Conservation (phyloP, 2,329 filamentous ascomycete genomes). For the Fusarium aywerte region DNA sequence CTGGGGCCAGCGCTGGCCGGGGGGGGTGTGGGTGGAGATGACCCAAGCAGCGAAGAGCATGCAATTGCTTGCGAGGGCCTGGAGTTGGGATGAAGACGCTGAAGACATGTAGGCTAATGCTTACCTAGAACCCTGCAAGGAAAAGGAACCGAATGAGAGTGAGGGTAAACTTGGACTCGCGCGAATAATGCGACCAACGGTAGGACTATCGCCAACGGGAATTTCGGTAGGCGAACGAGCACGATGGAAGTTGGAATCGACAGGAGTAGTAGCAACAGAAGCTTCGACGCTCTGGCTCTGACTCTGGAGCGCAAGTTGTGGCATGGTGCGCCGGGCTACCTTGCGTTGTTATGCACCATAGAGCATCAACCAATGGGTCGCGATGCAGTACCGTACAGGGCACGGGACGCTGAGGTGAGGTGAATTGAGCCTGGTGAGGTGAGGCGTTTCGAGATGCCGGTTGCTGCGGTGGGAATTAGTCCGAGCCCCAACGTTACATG, state of each 20-base stretch:
- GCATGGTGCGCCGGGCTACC: slow-evolving; percentile 58
- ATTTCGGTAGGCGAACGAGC: slow-evolving; percentile 38
- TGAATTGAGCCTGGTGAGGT: slow-evolving; percentile 24
- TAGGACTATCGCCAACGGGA: slow-evolving; percentile 58
- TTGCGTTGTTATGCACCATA: slow-evolving; percentile 49
- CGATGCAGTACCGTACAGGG: slow-evolving; percentile 20
- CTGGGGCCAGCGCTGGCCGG: slow-evolving; percentile 32
- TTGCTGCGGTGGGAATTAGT: slow-evolving; percentile 41
- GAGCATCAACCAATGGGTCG: slow-evolving; percentile 46
- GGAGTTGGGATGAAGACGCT: slow-evolving; percentile 38
- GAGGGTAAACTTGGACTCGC: slow-evolving; percentile 35
- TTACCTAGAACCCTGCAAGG: slow-evolving; percentile 46
- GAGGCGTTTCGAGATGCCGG: slow-evolving; percentile 51
- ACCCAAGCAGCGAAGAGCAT: slow-evolving; percentile 15
- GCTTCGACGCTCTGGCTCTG: slow-evolving; percentile 52
- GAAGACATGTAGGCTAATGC: slow-evolving; percentile 25
- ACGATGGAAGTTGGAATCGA: slow-evolving; percentile 20
- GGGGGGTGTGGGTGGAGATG: slow-evolving; percentile 42
- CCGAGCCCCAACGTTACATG: slow-evolving; percentile 44
- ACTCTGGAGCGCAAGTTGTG: slow-evolving; percentile 61
- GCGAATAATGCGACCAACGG: slow-evolving; percentile 54
- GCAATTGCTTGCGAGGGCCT: slow-evolving; percentile 16
- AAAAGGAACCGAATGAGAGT: slow-evolving; percentile 38
- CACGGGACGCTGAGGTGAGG: slow-evolving; percentile 36
- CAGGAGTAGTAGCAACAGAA: slow-evolving; percentile 39